Conservation (phyloP, 805 yeast species). For the Yarrowia hollandica region DNA sequence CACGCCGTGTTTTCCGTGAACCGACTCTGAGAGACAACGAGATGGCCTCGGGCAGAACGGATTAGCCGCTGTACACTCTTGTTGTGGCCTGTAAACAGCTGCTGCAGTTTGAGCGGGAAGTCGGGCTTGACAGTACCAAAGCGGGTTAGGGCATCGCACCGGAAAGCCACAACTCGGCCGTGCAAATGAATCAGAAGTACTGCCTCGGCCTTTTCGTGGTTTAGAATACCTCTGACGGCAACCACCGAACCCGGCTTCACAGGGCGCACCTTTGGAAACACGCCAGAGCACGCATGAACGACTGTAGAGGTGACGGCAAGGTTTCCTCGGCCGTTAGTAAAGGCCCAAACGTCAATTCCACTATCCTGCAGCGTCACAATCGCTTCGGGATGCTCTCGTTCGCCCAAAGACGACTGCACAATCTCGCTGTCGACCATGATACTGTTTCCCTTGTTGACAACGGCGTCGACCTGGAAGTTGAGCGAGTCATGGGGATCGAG, state of each 20-base stretch:
- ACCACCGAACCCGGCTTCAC: constrained; percentile 9
- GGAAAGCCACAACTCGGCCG: constrained; percentile 15
- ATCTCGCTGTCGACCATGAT: constrained; percentile 24
- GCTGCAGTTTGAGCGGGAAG: constrained; percentile 17
- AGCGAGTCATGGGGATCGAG: constrained; percentile 15
- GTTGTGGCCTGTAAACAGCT: constrained; percentile 75
- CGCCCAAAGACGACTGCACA: constrained; percentile 10
- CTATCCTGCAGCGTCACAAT: not conserved
- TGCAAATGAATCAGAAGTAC: constrained; percentile 10
- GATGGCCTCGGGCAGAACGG: constrained; percentile 66
- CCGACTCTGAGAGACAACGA: constrained; percentile 59
- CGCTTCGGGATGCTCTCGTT: constrained; percentile 5
- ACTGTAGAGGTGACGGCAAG: constrained; percentile 6
- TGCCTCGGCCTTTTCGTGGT: constrained; percentile 21
- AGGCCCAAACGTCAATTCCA: constrained; percentile 24
- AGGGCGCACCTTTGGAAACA: constrained; percentile 4
- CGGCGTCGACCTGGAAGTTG: constrained; percentile 23
- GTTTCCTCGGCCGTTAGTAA: constrained; percentile 9
- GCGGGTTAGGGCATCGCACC: constrained; percentile 10
- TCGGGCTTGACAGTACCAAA: constrained; percentile 16
- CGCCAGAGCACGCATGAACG: not conserved
- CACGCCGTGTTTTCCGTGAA: constrained; percentile 65
- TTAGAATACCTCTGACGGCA: constrained; percentile 3
- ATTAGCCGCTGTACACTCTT: constrained; percentile 70
- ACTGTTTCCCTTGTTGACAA: not conserved